Evolutionary conservation across 2,329 filamentous ascomycete genomes (phyloP), one percentile per base, ranked within the genome.

Genomic region (Coleophoma crateriformis): DNA sequence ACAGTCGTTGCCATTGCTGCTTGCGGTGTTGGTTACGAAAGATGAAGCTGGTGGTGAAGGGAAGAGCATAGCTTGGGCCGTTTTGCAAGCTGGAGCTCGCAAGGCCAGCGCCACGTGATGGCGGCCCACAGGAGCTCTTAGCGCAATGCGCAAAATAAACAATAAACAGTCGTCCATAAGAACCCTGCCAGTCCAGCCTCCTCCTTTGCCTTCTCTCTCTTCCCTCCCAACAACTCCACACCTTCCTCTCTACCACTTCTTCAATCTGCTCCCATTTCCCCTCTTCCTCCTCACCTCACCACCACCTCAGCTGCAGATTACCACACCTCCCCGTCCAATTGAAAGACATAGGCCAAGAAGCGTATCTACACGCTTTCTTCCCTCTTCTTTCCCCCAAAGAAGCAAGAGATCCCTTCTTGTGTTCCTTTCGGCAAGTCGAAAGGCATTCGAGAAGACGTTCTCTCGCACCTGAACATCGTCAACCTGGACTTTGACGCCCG

Each of bases 401-500:
- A 81, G 78, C 78, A 76, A 79, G 77, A 80, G 77, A 74, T 77
- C 73, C 71, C 72, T 82, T 83, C 79, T 83, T 82, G 73, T 79
- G 78, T 77, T 82, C 80, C 80, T 83, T 82, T 83, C 79, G 79
- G 71, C 69, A 72, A 56, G 55, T 77, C 72, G 75, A 75, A 75
- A 75, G 75, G 76, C 70, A 71, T 82, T 82, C 81, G 82, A 88
- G 85, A 85, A 83, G 78, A 79, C 82, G 76, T 53, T 73, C 71
- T 77, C 74, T 73, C 69, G 74, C 83, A 76, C 75, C 73, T 72
- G 71, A 76, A 84, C 87, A 84, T 87, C 87, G 89, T 78, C 89
- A 96, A 90, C 81, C 91, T 96, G 91, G 91, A 96, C 89, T 96
- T 95, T 94, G 91, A 96, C 88, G 90, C 91, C 78, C 88, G 90